These are phyloP conservation scores for Enterospora canceri DNA, from an alignment of 371 early-diverging fungal species.

Conservation along the genomic window DNA sequence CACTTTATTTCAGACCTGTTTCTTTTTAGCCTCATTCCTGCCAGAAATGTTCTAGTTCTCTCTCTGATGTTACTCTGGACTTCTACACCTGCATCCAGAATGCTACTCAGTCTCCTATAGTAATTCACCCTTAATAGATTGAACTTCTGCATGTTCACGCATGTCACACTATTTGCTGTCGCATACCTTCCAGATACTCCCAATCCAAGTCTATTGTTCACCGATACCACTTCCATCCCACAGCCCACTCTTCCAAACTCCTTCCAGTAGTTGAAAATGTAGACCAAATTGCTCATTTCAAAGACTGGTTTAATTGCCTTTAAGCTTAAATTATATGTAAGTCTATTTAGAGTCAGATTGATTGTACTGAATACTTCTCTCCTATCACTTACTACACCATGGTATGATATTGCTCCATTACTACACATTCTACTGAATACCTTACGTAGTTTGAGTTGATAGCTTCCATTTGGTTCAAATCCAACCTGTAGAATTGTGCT, in stretches of 20 bases:
- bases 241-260: constrained; percentile 21
- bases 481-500: background rate
- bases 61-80: background rate
- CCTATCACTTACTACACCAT: constrained; percentile 19
- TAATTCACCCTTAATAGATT: constrained; percentile 24
- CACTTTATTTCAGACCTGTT: constrained; percentile 19
- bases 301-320: constrained; percentile 38
- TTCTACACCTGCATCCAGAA: constrained; percentile 21
- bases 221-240: constrained; percentile 28
- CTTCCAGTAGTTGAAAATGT: constrained; percentile 25
- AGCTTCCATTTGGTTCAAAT: background rate
- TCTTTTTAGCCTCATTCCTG: constrained; percentile 19
- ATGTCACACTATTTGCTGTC: constrained; percentile 4
- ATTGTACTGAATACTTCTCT: constrained; percentile 35
- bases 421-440: background rate
- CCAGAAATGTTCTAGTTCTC: background rate
- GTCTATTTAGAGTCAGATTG: constrained; percentile 14
- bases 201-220: constrained; percentile 18
- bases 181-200: constrained; percentile 28
- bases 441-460: background rate
- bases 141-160: constrained; percentile 34
- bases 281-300: constrained; percentile 26
- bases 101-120: constrained; percentile 14
- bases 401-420: constrained; percentile 7
- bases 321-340: constrained; percentile 26